Evolutionary conservation across 495 filamentous ascomycete species (phyloP).

Genomic region (Neurospora cerealis): DNA sequence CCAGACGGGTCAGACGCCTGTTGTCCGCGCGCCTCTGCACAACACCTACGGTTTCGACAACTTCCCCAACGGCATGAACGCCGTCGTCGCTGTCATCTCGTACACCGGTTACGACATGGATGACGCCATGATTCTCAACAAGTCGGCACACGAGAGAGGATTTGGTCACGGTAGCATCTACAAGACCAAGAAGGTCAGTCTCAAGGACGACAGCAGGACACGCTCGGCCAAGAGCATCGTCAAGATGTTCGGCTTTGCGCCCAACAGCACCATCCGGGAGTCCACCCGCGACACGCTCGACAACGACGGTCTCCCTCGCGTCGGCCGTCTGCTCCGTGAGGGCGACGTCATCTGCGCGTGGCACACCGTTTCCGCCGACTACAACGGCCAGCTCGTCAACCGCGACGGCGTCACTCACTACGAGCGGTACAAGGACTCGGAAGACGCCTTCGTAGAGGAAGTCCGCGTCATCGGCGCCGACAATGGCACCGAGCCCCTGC

Average conservation of each 20-base stretch:
- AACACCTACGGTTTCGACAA: constrained; percentile 97
- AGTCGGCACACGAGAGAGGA: constrained; percentile 93
- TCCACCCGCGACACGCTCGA: constrained; percentile 62
- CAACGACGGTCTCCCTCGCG: constrained; percentile 71
- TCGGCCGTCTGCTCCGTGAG: constrained; percentile 65
- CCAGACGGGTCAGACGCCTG: constrained; percentile 91
- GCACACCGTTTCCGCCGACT: constrained; percentile 76
- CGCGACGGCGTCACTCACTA: constrained; percentile 70
- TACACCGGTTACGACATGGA: constrained; percentile 99
- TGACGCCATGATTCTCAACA: constrained; percentile 99
- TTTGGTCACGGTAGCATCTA: constrained; percentile 95
- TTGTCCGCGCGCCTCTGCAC: constrained; percentile 84
- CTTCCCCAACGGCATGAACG: constrained; percentile 96
- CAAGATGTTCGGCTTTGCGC: constrained; percentile 81
- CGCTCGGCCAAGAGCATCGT: constrained; percentile 44
- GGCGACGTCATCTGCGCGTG: constrained; percentile 81
- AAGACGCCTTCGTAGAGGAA: constrained; percentile 83
- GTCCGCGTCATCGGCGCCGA: constrained; percentile 82
- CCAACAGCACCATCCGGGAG: constrained; percentile 52
- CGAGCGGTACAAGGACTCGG: constrained; percentile 84
- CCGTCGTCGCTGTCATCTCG: constrained; percentile 93
- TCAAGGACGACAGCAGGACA: constrained; percentile 59
- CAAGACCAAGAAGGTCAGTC: constrained; percentile 83
- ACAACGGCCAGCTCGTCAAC: constrained; percentile 63
- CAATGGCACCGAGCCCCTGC: constrained; percentile 67